Evolutionary conservation across 768 basidiomycete genomes (phyloP).

Genomic region (Hygrocybe punicea): DNA sequence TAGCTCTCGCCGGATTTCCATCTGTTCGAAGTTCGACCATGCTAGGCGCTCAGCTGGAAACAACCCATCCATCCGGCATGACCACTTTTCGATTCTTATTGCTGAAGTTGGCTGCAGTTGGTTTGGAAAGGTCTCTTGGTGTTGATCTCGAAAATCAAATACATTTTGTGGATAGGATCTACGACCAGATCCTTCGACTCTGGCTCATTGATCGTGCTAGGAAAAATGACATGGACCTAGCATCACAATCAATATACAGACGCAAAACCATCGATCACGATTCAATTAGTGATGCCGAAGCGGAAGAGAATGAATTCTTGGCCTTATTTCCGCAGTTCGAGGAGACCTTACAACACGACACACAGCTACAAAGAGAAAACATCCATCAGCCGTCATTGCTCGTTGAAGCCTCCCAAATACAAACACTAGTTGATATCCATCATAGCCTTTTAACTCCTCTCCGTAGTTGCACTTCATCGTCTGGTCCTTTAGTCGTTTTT

Average conservation of each 20-base stretch:
- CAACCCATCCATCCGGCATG: slow-evolving; percentile 27
- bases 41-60: slow-evolving; percentile 27
- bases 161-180: slow-evolving; percentile 45
- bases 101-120: slow-evolving; percentile 47
- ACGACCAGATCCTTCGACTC: slow-evolving; percentile 69
- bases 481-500: slow-evolving; percentile 23
- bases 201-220: slow-evolving; percentile 81
- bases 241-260: slow-evolving; percentile 75
- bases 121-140: slow-evolving; percentile 45
- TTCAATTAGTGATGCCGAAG: slow-evolving; percentile 62
- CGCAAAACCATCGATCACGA: slow-evolving; percentile 51
- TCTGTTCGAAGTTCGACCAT: slow-evolving; percentile 42
- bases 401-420: slow-evolving; percentile 35
- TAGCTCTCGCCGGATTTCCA: slow-evolving; percentile 52
- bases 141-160: slow-evolving; percentile 32
- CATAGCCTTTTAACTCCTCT: slow-evolving; percentile 18
- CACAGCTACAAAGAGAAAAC: slow-evolving; percentile 10
- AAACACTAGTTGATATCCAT: slow-evolving; percentile 48
- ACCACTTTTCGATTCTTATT: slow-evolving; percentile 44
- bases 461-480: slow-evolving; percentile 4
- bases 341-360: slow-evolving; percentile 44
- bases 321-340: slow-evolving; percentile 84
- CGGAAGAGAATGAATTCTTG: slow-evolving; percentile 81
- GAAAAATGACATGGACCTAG: slow-evolving; percentile 58
- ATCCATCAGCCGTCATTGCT: slow-evolving; percentile 18